Base-by-base conservation (phyloP, 345 rosid species). In the Zanthoxylum bungeanum region DNA sequence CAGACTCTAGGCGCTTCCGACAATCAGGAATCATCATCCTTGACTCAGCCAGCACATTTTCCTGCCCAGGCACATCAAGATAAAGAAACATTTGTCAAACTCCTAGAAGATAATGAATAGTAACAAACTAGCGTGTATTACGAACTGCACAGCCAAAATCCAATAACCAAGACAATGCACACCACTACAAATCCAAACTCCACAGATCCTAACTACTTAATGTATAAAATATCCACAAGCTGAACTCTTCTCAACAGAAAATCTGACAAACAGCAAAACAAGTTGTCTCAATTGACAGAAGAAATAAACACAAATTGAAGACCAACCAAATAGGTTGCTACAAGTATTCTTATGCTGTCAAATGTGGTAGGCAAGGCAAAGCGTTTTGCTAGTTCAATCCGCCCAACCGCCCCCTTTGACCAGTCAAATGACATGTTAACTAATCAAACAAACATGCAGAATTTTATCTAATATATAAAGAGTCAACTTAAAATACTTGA, bases 11-110 rank as follows among this genome's bases (percentile, higher is more conserved):
- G 71, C 97, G 93, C 82, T 89, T 91, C 80, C 77, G 90, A 59
- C 97, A 88, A 75, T 94, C 97, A 4, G 97, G 98, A 75, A 92
- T 78, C 98, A 94, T 94, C 97, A 94, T 94, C 82, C 98, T 92
- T 47, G 97, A 94, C 77, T 92, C 97, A 71, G 93, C 97, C 75
- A 94, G 85, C 77, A 94, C 98, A 75, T 94, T 94, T 78, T 94
- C 98, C 95, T 91, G 85, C 47, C 75, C 68, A 64, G 44, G 58
- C 30, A 73, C 57, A 77, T 71, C 46, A 81, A 50, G 30, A 31
- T 64, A n/a, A 49, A 14, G 7, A 27, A 16, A 6, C 0, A 0
- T 28, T 31, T 19, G 4, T 10, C 37, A 37, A 39, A 36, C 49
- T 61, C 50, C n/a, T n/a, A n/a, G n/a, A n/a, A n/a, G n/a, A n/a